Conservation (phyloP, 495 filamentous ascomycete genomes). For the Articulospora tetracladia region DNA sequence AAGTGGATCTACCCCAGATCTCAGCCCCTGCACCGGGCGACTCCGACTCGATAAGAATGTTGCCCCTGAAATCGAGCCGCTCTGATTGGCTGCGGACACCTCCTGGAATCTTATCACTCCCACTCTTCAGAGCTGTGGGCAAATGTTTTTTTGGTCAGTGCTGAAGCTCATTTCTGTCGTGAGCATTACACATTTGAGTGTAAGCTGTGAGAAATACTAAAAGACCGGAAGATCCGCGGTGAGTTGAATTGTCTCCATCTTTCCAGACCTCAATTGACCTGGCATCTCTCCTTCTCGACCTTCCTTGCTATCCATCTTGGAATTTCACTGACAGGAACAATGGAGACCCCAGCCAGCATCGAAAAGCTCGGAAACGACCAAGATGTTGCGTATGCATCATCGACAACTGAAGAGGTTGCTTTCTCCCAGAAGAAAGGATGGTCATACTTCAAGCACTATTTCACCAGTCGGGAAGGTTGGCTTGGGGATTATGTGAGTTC, state of each 20-base stretch:
- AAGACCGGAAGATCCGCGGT: conserved; percentile 1
- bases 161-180: not conserved
- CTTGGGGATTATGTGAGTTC: conserved; percentile 34
- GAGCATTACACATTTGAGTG: not conserved
- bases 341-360: conserved; percentile 15
- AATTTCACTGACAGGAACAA: conserved; percentile 2
- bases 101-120: conserved; percentile 20
- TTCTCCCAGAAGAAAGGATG: conserved; percentile 11
- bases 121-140: not conserved
- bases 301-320: not conserved
- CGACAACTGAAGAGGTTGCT: conserved; percentile 1
- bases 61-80: not conserved
- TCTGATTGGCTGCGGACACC: conserved; percentile 13
- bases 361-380: conserved; percentile 18
- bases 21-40: conserved; percentile 11
- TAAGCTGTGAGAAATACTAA: conserved; percentile 3
- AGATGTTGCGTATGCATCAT: conserved; percentile 16
- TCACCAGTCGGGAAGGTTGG: conserved; percentile 32
- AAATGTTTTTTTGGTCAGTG: not conserved
- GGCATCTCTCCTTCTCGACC: conserved; percentile 7
- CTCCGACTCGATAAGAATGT: conserved; percentile 18
- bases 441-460: conserved; percentile 32
- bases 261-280: not conserved
- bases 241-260: not conserved
- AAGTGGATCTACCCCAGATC: conserved; percentile 17